Evolutionary conservation across 1,139 yeast genomes (phyloP), one percentile per base, ranked within the genome.

Genomic region (Candida dubliniensis): DNA sequence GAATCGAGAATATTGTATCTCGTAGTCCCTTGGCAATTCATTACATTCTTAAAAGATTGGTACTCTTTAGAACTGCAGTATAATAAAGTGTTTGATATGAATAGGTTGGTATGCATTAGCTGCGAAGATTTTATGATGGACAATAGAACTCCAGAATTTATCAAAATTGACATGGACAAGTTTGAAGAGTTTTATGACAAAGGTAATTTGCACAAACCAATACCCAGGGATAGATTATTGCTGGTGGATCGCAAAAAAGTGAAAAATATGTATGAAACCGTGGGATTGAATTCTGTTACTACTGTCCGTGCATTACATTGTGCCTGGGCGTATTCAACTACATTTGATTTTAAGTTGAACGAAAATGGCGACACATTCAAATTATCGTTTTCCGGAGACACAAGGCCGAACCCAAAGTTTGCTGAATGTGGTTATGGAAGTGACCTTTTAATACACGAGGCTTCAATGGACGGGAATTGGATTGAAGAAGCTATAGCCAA

Each of bases 341-440:
- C 84, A 1, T 67, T 91, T 11, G 65, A 74, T 0, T 83, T 85
- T 50, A 59, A 61, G 15, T 49, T 75, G 14, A 56, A 53, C 26
- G 51, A 50, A 4, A 49, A 45, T 2, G 60, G 58, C 25, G 39
- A 42, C 14, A 52, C 62, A 0, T 88, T 90, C 67, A 84, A 79
- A 53, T 72, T 91, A 1, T 84, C 97, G 0, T 95, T 88, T 60
- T 89, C 97, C 1, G 99, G 99, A 8, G 99, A 93, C 59, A 89
- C 98, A 0, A 78, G 98, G 56, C 99, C 99, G 1, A 84, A 82
- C 51, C 60, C 71, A 4, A 66, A 61, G 40, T 74, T 74, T 52
- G 87, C 85, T 50, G 74, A 70, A 5, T 77, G 87, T 42, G 98
- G 96, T 0, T 50, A 61, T 27, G 64, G 71, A n/a, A 80, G 90